A percentile compares a stretch with the other conserved stretches of the same genome.
Evolutionary conservation across 345 rosid genomes (phyloP).

Genomic region (Salix arbutifolia): DNA sequence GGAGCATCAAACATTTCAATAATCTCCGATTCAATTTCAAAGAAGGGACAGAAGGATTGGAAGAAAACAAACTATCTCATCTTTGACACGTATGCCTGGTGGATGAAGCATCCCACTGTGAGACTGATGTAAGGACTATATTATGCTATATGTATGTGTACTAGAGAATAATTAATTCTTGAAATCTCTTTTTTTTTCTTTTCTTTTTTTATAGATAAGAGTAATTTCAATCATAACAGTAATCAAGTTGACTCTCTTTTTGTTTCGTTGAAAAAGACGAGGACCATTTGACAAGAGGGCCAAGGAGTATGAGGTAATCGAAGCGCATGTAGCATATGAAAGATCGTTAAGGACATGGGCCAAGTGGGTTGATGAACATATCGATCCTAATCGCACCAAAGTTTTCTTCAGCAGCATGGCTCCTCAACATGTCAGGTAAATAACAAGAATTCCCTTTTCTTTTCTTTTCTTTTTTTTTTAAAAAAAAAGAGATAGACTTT

Average conservation of each 20-base stretch:
- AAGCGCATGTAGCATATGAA: slow-evolving; percentile 16
- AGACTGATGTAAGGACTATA: slow-evolving; percentile 49
- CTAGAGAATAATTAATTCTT: neutral
- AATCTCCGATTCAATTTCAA: slow-evolving; percentile 49
- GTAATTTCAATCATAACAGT: neutral
- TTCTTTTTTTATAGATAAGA: no score
- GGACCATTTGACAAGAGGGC: slow-evolving; percentile 8
- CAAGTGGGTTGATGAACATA: slow-evolving; percentile 18
- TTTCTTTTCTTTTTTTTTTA: no score
- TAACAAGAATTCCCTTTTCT: no score
- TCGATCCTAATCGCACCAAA: slow-evolving; percentile 15
- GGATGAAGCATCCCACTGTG: slow-evolving; percentile 43
- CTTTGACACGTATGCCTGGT: slow-evolving; percentile 66
- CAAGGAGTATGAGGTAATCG: slow-evolving; percentile 17
- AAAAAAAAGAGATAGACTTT: no score
- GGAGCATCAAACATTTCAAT: slow-evolving; percentile 40
- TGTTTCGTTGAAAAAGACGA: neutral
- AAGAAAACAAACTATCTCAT: slow-evolving; percentile 46
- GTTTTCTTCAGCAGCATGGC: slow-evolving; percentile 28
- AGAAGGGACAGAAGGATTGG: slow-evolving; percentile 50
- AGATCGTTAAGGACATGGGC: slow-evolving; percentile 25
- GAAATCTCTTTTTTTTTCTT: neutral
- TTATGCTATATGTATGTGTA: no score
- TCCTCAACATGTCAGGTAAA: slow-evolving; percentile 25
- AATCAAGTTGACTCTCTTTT: neutral